Conservation (phyloP, 2,329 filamentous ascomycete species). For the Aspergillus persii region DNA sequence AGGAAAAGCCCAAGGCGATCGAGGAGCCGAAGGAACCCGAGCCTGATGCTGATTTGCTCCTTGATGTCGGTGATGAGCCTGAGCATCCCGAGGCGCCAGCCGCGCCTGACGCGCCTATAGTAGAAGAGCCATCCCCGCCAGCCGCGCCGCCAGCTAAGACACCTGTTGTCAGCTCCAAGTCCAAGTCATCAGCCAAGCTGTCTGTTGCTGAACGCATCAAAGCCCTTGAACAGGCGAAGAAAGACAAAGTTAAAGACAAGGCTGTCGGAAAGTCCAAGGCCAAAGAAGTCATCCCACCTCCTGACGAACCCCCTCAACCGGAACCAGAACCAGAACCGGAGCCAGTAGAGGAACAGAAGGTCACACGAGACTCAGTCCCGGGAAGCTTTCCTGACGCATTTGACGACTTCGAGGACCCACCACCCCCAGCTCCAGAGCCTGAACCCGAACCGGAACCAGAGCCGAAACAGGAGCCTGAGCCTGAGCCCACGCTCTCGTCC, state of each 20-base stretch:
- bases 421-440: conserved; percentile 22
- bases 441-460: conserved; percentile 22
- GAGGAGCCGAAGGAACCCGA: conserved; percentile 25
- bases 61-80: conserved; percentile 36
- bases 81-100: conserved; percentile 32
- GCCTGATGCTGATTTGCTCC: conserved; percentile 26
- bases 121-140: conserved; percentile 38
- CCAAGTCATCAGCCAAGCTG: conserved; percentile 42
- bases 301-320: conserved; percentile 11
- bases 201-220: conserved; percentile 56
- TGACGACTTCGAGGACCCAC: conserved; percentile 38
- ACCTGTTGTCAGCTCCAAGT: conserved; percentile 31
- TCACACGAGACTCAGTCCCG: conserved; percentile 47
- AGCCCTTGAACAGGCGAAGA: conserved; percentile 42
- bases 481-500: conserved; percentile 20
- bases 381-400: conserved; percentile 58
- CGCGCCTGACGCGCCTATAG: conserved; percentile 35
- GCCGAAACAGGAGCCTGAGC: conserved; percentile 22
- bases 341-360: conserved; percentile 34
- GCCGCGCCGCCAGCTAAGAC: conserved; percentile 43
- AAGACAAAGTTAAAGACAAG: conserved; percentile 38
- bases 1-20: conserved; percentile 47
- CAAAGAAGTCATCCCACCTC: conserved; percentile 11
- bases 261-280: conserved; percentile 27
- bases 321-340: conserved; percentile 17